These are phyloP conservation scores for Fusarium euwallaceae DNA, from an alignment of 2,329 filamentous ascomycete genomes.

Conservation along the genomic window DNA sequence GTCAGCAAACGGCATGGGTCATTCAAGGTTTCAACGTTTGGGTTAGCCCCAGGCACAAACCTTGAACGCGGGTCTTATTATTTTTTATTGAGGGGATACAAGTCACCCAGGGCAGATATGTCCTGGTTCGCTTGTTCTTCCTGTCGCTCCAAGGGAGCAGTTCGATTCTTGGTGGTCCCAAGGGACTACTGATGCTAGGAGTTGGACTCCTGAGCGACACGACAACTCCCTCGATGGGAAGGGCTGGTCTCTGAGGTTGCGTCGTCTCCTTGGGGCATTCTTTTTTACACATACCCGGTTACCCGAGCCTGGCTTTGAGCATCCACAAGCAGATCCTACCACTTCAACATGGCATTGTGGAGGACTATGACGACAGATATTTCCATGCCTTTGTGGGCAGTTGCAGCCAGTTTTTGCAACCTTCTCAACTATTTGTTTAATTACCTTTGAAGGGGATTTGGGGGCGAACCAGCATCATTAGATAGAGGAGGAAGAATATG, in stretches of 20 bases:
- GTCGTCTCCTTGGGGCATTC: constrained; percentile 43
- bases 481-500: constrained; percentile 40
- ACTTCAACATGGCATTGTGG: constrained; percentile 47
- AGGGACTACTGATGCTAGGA: constrained; percentile 34
- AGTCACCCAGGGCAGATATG: constrained; percentile 22
- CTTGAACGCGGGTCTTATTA: constrained; percentile 28
- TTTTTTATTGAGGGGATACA: constrained; percentile 32
- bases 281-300: constrained; percentile 47
- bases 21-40: constrained; percentile 11
- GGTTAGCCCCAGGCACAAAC: constrained; percentile 1
- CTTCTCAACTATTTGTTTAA: constrained; percentile 48
- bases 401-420: constrained; percentile 41
- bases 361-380: constrained; percentile 37
- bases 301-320: constrained; percentile 42
- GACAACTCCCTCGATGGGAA: constrained; percentile 45
- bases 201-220: constrained; percentile 40
- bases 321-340: constrained; percentile 41
- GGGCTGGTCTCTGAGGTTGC: constrained; percentile 46
- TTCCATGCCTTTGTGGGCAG: constrained; percentile 34
- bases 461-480: constrained; percentile 37
- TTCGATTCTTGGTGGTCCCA: constrained; percentile 39
- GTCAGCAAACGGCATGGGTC: constrained; percentile 19
- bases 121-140: constrained; percentile 30
- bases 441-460: constrained; percentile 39
- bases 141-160: constrained; percentile 37